Evolutionary conservation across 1,139 yeast species (phyloP), one percentile per base, ranked within the genome.

Genomic region (Candida glucosophila): DNA sequence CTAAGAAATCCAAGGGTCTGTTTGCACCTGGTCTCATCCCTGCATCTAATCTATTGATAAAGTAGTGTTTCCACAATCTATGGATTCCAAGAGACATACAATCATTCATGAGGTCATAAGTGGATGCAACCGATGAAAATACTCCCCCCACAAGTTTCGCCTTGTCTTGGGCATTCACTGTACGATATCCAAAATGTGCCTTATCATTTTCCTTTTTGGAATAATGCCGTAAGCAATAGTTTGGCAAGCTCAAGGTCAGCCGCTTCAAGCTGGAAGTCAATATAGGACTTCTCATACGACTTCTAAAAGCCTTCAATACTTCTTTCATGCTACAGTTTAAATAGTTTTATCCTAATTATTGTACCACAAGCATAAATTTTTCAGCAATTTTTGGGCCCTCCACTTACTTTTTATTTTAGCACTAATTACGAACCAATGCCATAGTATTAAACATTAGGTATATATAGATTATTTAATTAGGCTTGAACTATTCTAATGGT

Each of bases 61-160:
- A 80, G 48, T 88, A 95, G 46, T 73, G 76, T 49, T 90, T 90
- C 99, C 99, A 90, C 29, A 88, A 61, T 42, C 98, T 70, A 51
- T 90, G 99, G 27, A 90, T 70, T 20, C 98, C 98, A 54, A 88
- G 55, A 6, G 95, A 83, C 99, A 90, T 90, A 28, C 85, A 94
- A 57, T 90, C 99, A 55, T 90, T 90, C 98, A 90, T 92, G 29
- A 83, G 65, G 56, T 90, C 99, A 52, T 90, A 90, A 37, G 77
- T 86, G 19, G 90, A 74, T 3, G 98, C 98, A 20, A 90, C 98
- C 6, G 93, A 81, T 6, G 95, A 81, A 52, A 90, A 90, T 12
- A 90, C 98, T 20, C 79, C 78, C 24, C 83, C 81, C 14, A 90
- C 99, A 29, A 83, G 55, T 44, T 79, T 72, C 52, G 88, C 95